Evolutionary conservation across 2,329 filamentous ascomycete species (phyloP), one percentile per base, ranked within the genome.

Genomic region (Hypoxylon sp.): DNA sequence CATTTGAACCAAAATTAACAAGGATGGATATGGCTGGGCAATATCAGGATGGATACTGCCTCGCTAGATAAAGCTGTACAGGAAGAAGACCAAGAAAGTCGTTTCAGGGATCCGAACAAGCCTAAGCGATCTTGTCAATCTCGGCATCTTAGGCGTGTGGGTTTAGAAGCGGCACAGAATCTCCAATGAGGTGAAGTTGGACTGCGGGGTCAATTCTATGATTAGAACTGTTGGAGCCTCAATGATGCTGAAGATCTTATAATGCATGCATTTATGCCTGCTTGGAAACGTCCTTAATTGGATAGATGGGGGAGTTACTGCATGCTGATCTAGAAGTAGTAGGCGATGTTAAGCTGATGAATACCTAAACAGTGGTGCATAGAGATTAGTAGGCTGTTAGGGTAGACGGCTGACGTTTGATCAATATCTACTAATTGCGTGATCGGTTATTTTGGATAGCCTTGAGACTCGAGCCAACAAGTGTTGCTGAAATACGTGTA

Each of bases 181-280:
- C 39, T n/a, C 39, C 9, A 44, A 44, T 44, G 39, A 9, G 19
- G 39, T 44, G 17, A 44, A 22, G 17, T 44, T 11, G 39, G 17
- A 22, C 39, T 22, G 39, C 39, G 39, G 39, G 39, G 39, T 44
- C 39, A 4, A n/a, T 44, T 44, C 39, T 44, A 44, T 22, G 8
- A 19, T 22, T 44, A 44, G 39, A 44, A 44, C 17, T 22, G 17
- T 44, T 22, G 39, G 39, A 44, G 39, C 39, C 39, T 44, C 39
- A 44, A 44, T 17, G 39, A 44, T 44, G 39, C 39, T 44, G 39
- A 44, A 44, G 39, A 44, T 44, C 9, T 11, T 44, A 44, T 17
- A n/a, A 11, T 39, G 39, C 39, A 44, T 44, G 39, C 39, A 44
- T 3, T 22, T 44, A 44, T 44, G 39, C 3, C 39, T 3, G 17